Base-by-base conservation (phyloP, 2,329 filamentous ascomycete species). In the Plectosphaerella plurivora region DNA sequence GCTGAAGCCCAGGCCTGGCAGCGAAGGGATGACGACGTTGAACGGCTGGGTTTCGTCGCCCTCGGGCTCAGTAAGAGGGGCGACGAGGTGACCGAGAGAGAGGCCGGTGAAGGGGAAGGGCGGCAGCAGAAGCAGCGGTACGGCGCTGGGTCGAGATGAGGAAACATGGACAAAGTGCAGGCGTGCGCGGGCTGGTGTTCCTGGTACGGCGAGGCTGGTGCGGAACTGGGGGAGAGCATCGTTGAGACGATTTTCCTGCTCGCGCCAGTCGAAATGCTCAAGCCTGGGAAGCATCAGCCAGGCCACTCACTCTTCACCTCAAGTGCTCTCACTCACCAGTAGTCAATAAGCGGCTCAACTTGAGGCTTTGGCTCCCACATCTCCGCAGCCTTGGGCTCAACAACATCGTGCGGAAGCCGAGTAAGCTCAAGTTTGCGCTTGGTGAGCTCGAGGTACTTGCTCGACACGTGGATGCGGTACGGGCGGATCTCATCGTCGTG, bases 1-100 rank as follows among this genome's bases (percentile, higher is more conserved):
- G 63, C 84, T 87, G 61, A 88, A 89, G 15, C 83, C 85, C 45
- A 86, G 71, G 0, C 84, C 85, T 0, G 86, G 84, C 18, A 88
- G 74, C 44, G 81, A 83, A 1, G 86, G 85, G 18, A 82, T 79
- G 18, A 89, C 76, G n/a, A 88, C 63, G 60, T 88, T 82, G 60
- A 88, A 89, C 1, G 82, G 74, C 54, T 81, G 78, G 16, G 61
- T 59, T 51, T 65, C 60, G 58, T 68, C 64, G 65, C 75, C 71
- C 10, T 77, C 68, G 2, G 83, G 82, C 20, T 82, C 70, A 4
- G 77, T 78, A 44, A 88, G 70, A 5, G 72, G 69, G 28, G 76
- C 68, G 50, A 86, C 70, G 52, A 87, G 70, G 28, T 82, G 78
- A 9, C 73, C 69, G 16, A 86, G 70, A 5, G 82, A 81, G 37